Percentiles rank a stretch among this genome's conserved stretches.
phyloP scores from a whole-genome alignment of 1,284 basidiomycete genomes.

The Earliella scabrosa region DNA sequence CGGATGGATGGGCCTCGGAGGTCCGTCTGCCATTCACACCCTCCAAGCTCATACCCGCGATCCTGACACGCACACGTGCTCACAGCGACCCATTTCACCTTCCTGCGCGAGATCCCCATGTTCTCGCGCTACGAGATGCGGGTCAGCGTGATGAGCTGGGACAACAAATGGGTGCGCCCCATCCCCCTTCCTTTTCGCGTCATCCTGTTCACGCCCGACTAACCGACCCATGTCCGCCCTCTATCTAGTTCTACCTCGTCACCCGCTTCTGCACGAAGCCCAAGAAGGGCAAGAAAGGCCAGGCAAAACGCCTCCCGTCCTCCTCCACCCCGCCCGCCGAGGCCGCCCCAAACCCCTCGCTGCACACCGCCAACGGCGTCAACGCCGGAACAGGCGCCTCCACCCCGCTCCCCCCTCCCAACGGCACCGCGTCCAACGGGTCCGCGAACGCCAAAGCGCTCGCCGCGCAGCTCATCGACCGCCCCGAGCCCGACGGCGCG shows the following conservation, averaged over 20 bases:
- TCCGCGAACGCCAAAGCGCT: slow-evolving; percentile 10
- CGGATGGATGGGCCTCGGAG: slow-evolving; percentile 74
- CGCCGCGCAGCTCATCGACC: slow-evolving; percentile 21
- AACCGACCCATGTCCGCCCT: too few species aligned
- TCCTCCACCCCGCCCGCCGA: slow-evolving; percentile 25
- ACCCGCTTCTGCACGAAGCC: slow-evolving; percentile 70
- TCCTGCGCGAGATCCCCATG: slow-evolving; percentile 82
- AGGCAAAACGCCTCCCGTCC: not conserved
- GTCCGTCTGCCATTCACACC: slow-evolving; percentile 39
- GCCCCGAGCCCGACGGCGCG: slow-evolving; percentile 55
- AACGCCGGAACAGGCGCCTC: slow-evolving; percentile 20
- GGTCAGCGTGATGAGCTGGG: slow-evolving; percentile 73
- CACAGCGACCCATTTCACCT: slow-evolving; percentile 73
- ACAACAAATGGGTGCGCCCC: slow-evolving; percentile 80
- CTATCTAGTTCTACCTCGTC: slow-evolving; percentile 67
- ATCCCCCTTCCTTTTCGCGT: not conserved
- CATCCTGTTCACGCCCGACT: not conserved
- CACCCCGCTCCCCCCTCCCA: slow-evolving; percentile 5
- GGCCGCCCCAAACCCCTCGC: slow-evolving; percentile 26
- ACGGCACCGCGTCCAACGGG: slow-evolving; percentile 28
- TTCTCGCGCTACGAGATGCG: slow-evolving; percentile 73
- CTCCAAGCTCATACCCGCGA: not conserved
- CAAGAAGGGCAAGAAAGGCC: slow-evolving; percentile 36
- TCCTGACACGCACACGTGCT: not conserved
- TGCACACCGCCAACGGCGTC: slow-evolving; percentile 34